phyloP scores from a whole-genome alignment of 1,284 basidiomycete genomes.

The Ceraceosorus guamensis region DNA sequence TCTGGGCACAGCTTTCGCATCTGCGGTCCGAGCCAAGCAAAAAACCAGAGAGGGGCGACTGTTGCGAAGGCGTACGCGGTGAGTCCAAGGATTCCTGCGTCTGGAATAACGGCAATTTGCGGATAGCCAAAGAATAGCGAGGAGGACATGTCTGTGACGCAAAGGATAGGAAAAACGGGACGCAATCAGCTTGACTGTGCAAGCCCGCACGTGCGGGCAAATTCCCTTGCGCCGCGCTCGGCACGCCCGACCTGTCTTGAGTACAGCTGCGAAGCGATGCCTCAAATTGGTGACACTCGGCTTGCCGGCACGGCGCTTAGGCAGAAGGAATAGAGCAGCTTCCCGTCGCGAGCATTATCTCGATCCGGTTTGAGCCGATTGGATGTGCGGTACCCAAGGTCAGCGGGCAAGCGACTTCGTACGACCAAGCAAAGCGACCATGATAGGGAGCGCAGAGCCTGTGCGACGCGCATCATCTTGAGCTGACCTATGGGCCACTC shows the following conservation, averaged over 20 bases:
- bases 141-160: slow-evolving; percentile 43
- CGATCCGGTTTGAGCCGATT: slow-evolving; percentile 41
- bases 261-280: no score
- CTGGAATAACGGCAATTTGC: slow-evolving; percentile 46
- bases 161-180: slow-evolving; percentile 4
- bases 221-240: no score
- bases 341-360: slow-evolving; percentile 50
- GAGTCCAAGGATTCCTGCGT: slow-evolving; percentile 42
- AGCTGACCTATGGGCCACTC: no score
- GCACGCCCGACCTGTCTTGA: no score
- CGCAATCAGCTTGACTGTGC: not conserved
- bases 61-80: slow-evolving; percentile 43
- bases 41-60: slow-evolving; percentile 42
- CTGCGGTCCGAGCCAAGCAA: slow-evolving; percentile 45
- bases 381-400: no score
- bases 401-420: no score
- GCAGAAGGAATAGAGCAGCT: slow-evolving; percentile 23
- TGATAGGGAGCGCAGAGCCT: no score
- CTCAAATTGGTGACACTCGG: not conserved
- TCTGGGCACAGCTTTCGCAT: slow-evolving; percentile 44
- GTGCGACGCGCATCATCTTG: no score
- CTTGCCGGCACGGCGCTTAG: not conserved
- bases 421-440: no score
- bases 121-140: slow-evolving; percentile 46
- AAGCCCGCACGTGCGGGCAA: not conserved